These are phyloP conservation scores for Mycena metata DNA, from an alignment of 768 basidiomycete genomes.

Conservation along the genomic window DNA sequence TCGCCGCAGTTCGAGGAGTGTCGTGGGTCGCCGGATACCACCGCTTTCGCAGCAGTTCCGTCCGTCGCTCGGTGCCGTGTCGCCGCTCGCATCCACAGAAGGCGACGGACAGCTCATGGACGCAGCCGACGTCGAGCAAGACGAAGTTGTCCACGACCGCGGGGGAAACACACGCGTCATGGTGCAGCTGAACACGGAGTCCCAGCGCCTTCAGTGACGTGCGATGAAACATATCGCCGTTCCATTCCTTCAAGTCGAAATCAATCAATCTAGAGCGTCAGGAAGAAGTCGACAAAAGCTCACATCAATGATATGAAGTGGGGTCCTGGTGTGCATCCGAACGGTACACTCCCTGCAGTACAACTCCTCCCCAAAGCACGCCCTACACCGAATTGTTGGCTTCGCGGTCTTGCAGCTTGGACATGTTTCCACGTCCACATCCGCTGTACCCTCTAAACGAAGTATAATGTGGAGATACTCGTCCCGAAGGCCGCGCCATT, in stretches of 20 bases:
- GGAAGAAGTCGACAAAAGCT: too few species aligned
- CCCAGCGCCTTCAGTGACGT: background rate
- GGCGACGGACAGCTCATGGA: background rate
- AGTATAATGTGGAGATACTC: background rate
- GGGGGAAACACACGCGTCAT: background rate
- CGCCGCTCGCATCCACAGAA: background rate
- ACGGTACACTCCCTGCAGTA: too few species aligned
- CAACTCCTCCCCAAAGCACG: too few species aligned
- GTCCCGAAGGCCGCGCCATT: background rate
- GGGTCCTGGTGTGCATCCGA: too few species aligned
- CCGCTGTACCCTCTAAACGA: background rate
- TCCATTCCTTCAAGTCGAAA: background rate
- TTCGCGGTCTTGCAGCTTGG: background rate
- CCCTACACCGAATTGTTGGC: too few species aligned
- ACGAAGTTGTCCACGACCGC: background rate
- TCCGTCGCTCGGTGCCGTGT: background rate
- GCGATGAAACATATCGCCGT: background rate
- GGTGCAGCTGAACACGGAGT: background rate
- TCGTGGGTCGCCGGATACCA: slow-evolving; percentile 2
- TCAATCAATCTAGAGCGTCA: too few species aligned
- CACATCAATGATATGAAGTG: too few species aligned
- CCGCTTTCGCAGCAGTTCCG: background rate
- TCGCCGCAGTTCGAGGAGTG: background rate
- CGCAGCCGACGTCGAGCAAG: background rate
- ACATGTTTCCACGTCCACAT: background rate